Percentiles rank a stretch among this genome's conserved stretches.
phyloP scores from a whole-genome alignment of 176 grass and related monocot species.

The Panicum miliaceum region DNA sequence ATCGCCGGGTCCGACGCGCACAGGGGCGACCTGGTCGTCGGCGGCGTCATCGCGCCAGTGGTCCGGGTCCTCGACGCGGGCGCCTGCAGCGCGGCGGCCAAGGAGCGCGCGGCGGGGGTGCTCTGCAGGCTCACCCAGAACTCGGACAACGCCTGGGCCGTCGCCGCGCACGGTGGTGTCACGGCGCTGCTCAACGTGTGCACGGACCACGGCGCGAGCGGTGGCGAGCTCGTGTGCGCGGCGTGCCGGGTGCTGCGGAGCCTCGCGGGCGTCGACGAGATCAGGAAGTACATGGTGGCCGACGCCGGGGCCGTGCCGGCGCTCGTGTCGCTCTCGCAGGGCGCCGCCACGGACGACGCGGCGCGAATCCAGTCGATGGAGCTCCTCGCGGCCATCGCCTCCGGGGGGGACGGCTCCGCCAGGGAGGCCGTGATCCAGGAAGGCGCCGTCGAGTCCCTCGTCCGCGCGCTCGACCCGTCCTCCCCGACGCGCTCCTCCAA shows the following conservation, averaged over 20 bases:
- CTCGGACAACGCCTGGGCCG: conserved; percentile 88
- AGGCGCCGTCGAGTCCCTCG: conserved; percentile 57
- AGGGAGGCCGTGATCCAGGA: conserved; percentile 34
- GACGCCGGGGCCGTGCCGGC: conserved; percentile 62
- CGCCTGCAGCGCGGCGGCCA: conserved; percentile 27
- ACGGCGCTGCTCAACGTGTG: conserved; percentile 65
- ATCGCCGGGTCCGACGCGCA: conserved; percentile 64
- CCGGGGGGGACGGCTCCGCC: conserved; percentile 41
- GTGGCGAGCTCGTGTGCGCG: conserved; percentile 51
- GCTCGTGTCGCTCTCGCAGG: conserved; percentile 56
- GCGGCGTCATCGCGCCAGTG: conserved; percentile 59
- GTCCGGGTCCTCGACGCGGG: conserved; percentile 58
- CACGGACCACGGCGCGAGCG: conserved; percentile 32
- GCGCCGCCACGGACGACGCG: conserved; percentile 49
- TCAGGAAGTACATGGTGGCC: conserved; percentile 74
- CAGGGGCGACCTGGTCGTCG: conserved; percentile 56
- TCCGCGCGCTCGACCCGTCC: conserved; percentile 53
- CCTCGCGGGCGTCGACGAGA: conserved; percentile 77
- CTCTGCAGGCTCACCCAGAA: conserved; percentile 82
- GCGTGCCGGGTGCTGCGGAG: conserved; percentile 73
- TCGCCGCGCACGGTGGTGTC: conserved; percentile 88
- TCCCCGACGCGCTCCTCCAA: conserved; percentile 56
- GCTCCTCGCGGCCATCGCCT: conserved; percentile 58
- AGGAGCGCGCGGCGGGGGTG: conserved; percentile 62
- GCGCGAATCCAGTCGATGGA: conserved; percentile 70